A percentile compares a stretch with the other conserved stretches of the same genome.
Conservation (phyloP, 2,329 filamentous ascomycete genomes). For the Coleophoma crateriformis region DNA sequence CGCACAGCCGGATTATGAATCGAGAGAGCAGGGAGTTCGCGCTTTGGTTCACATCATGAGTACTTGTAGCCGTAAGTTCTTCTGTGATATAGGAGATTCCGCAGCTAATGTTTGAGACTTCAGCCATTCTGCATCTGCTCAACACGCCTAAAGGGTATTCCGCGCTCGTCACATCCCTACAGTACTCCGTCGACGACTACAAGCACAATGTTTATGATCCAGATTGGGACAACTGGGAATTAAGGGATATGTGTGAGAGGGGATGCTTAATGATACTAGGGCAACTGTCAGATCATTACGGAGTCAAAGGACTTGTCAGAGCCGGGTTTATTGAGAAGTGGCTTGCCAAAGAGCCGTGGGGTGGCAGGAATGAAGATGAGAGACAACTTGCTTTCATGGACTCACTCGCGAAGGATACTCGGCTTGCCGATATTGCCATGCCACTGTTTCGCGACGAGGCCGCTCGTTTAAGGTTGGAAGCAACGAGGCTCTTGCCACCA, state of each 20-base stretch:
- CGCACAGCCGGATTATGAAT: conserved; percentile 51
- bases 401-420: conserved; percentile 15
- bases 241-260: conserved; percentile 57
- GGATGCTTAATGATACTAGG: conserved; percentile 52
- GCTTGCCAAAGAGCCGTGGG: conserved; percentile 70
- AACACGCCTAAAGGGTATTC: conserved; percentile 25
- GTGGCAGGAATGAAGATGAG: conserved; percentile 46
- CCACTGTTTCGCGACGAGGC: conserved; percentile 25
- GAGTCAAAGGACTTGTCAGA: conserved; percentile 50
- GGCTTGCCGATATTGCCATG: conserved; percentile 39
- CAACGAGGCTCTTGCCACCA: conserved; percentile 19
- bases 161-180: conserved; percentile 55
- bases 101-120: not conserved
- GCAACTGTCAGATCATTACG: conserved; percentile 48
- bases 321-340: conserved; percentile 66
- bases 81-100: not conserved
- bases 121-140: conserved; percentile 16
- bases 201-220: conserved; percentile 47
- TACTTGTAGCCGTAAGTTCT: conserved; percentile 28
- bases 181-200: conserved; percentile 46
- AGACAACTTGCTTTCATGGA: conserved; percentile 44
- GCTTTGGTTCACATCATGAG: conserved; percentile 51
- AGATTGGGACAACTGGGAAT: conserved; percentile 56
- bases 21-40: conserved; percentile 50
- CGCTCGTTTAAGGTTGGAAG: conserved; percentile 19